A percentile compares a stretch with the other conserved stretches of the same genome.
phyloP scores from a whole-genome alignment of 306 rosid species.

The Fragaria ananassa region DNA sequence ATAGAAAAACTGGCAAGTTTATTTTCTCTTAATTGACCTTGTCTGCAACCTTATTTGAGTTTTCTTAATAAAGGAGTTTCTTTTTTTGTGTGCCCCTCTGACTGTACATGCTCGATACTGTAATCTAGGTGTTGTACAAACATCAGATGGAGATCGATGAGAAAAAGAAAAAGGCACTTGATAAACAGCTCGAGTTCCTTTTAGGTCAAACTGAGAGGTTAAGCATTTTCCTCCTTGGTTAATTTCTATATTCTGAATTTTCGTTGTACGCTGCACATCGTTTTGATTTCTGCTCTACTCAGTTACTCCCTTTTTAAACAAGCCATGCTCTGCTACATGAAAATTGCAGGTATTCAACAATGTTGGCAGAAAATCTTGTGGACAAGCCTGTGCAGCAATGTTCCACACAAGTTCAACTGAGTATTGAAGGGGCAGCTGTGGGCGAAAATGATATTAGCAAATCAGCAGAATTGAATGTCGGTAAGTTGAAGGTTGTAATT shows the following conservation, averaged over 20 bases:
- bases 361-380: constrained; percentile 96
- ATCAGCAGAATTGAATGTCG: constrained; percentile 46
- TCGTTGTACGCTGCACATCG: not conserved
- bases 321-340: constrained; percentile 18
- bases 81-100: constrained; percentile 5
- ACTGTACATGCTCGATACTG: constrained; percentile 20
- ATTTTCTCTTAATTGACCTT: constrained; percentile 2
- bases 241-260: not conserved
- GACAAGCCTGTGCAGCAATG: constrained; percentile 64
- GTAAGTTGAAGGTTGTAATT: constrained; percentile 45
- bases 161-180: constrained; percentile 92
- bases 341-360: constrained; percentile 82
- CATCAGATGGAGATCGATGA: constrained; percentile 93
- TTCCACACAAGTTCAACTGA: constrained; percentile 35
- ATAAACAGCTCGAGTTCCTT: constrained; percentile 97
- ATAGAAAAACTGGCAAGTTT: constrained; percentile 89
- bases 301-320: not conserved
- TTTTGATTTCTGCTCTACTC: constrained; percentile 13
- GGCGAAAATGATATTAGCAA: constrained; percentile 37
- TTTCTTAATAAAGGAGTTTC: constrained; percentile 2
- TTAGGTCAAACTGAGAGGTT: constrained; percentile 98
- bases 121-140: constrained; percentile 85
- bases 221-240: constrained; percentile 9
- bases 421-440: constrained; percentile 38
- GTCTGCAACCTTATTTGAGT: not conserved